Percentiles rank a stretch among this genome's conserved stretches.
Conservation (phyloP, 139 green algal species). For the Chlorella vulgaris region DNA sequence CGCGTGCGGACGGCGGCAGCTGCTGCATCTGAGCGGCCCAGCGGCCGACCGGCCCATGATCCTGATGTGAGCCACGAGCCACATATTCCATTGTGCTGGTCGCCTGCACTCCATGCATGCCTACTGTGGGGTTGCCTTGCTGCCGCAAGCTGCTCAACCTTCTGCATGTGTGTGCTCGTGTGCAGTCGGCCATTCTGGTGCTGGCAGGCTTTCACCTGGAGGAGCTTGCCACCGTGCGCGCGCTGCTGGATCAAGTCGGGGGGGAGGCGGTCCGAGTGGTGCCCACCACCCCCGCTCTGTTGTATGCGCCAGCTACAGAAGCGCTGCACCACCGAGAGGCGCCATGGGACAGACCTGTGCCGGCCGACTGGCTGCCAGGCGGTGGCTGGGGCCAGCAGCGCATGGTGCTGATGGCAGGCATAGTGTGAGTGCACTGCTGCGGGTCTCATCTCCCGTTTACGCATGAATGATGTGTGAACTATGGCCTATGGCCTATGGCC, state of each 20-base stretch:
- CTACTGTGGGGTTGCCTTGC: no score
- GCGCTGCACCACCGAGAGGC: conserved; percentile 14
- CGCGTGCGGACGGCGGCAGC: no score
- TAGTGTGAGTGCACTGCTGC: conserved; percentile 17
- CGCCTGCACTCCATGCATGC: no score
- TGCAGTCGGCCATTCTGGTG: conserved; percentile 10
- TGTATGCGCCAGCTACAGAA: neutral
- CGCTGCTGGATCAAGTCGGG: conserved; percentile 24
- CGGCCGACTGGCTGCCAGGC: conserved; percentile 21
- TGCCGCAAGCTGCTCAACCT: no score
- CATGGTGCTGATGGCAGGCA: conserved; percentile 32
- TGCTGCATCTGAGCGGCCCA: no score
- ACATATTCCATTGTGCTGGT: no score
- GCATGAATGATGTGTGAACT: neutral
- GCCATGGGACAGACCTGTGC: conserved; percentile 18
- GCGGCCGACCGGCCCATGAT: no score
- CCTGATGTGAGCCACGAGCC: no score
- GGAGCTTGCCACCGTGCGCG: conserved; percentile 30
- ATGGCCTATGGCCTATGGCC: neutral
- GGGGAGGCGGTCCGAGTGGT: conserved; percentile 5
- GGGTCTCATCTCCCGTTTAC: no score
- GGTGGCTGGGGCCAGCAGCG: conserved; percentile 43
- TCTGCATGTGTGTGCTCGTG: neutral
- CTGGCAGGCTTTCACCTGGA: conserved; percentile 40
- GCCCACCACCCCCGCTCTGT: conserved; percentile 2